Conservation (phyloP, 208 protist genomes). For the Leishmania guyanensis region DNA sequence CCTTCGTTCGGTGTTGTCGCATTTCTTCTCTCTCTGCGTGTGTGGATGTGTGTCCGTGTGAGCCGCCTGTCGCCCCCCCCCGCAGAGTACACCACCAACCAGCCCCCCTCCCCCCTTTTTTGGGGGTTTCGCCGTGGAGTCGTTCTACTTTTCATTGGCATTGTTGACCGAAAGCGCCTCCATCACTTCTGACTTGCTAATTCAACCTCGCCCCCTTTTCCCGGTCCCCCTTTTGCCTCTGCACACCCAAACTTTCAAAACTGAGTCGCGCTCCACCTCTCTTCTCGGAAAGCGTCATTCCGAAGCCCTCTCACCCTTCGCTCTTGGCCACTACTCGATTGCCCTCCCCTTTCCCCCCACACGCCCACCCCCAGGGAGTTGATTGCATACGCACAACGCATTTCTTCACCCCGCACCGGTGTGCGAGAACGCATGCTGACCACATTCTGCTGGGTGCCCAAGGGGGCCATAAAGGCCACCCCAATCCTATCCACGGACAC, state of each 20-base stretch:
- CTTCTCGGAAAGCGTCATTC: neutral
- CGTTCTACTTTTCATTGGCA: neutral
- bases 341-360: too few species aligned
- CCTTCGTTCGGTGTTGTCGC: neutral
- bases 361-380: neutral
- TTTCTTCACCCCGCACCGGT: neutral
- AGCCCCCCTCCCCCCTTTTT: neutral
- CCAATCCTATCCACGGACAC: conserved; percentile 86
- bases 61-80: too few species aligned
- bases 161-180: neutral
- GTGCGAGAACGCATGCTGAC: conserved; percentile 58
- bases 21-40: neutral
- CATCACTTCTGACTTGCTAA: neutral
- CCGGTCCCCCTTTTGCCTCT: neutral
- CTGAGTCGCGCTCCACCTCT: neutral
- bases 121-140: neutral
- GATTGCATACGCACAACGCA: neutral
- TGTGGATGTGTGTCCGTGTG: neutral
- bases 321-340: neutral
- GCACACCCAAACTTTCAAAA: neutral
- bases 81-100: neutral
- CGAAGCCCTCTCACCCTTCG: neutral
- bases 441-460: conserved; percentile 84
- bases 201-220: neutral
- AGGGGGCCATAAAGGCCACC: conserved; percentile 79